Evolutionary conservation across 192 early-diverging fungal species (phyloP).

Genomic region (Coemansia sp.): DNA sequence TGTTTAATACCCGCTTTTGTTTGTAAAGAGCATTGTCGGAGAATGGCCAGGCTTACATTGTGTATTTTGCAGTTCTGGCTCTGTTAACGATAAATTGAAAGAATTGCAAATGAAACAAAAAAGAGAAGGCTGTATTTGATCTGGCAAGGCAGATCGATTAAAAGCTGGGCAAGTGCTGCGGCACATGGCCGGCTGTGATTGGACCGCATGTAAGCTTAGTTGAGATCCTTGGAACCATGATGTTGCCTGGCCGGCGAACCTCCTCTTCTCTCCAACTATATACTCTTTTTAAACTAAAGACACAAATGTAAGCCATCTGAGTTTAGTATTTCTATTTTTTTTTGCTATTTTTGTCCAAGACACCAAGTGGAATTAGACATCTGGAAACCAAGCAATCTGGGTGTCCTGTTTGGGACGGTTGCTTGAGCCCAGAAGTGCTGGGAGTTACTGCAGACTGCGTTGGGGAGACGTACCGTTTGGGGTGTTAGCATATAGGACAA

Average conservation of each 20-base stretch:
- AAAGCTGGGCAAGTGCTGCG: no score
- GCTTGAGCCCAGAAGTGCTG: no score
- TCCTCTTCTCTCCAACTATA: constrained; percentile 2
- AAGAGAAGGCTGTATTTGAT: no score
- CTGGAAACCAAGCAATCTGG: not conserved
- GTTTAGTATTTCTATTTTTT: not conserved
- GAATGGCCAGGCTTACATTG: not conserved
- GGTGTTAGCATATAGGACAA: not conserved
- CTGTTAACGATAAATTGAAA: no score
- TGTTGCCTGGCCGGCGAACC: not conserved
- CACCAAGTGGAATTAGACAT: not conserved
- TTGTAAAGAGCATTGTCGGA: not conserved
- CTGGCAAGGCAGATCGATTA: no score
- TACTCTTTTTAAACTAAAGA: not conserved
- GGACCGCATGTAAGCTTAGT: not conserved
- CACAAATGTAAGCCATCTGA: not conserved
- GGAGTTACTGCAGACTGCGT: no score
- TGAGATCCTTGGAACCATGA: not conserved
- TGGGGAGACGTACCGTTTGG: not conserved
- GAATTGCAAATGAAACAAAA: no score
- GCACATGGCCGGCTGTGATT: constrained; percentile 44
- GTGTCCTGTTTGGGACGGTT: not conserved
- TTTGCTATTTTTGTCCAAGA: no score
- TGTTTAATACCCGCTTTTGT: not conserved
- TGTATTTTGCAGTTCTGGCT: not conserved